Conservation (phyloP, 2,329 filamentous ascomycete species). For the Emydomyces testavorans region DNA sequence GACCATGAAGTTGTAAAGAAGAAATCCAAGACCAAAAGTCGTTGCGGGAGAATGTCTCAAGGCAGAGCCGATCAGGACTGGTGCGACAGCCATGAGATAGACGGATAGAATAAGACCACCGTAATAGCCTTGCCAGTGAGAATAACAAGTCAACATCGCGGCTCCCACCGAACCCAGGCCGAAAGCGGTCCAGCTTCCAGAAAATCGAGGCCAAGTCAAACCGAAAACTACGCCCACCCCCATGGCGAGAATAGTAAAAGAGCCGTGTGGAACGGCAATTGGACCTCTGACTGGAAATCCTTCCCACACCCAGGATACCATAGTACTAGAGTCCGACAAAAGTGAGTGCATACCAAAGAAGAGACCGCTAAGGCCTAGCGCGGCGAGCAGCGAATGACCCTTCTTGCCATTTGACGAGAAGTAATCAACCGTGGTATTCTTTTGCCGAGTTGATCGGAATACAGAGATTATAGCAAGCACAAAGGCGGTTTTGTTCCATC, state of each 20-base stretch:
- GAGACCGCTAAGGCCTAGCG: constrained; percentile 67
- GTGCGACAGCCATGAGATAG: constrained; percentile 71
- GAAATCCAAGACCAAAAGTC: constrained; percentile 78
- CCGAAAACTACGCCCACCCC: constrained; percentile 65
- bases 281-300: constrained; percentile 86
- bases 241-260: constrained; percentile 78
- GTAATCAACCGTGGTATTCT: constrained; percentile 42
- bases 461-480: constrained; percentile 63
- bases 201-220: constrained; percentile 58
- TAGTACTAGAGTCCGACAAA: constrained; percentile 92
- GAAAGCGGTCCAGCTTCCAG: constrained; percentile 68
- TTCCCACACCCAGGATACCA: constrained; percentile 98
- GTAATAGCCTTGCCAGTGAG: constrained; percentile 81
- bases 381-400: constrained; percentile 59
- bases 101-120: constrained; percentile 63
- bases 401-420: constrained; percentile 44
- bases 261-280: constrained; percentile 78
- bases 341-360: constrained; percentile 86
- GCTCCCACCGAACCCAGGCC: constrained; percentile 69
- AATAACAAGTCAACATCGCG: constrained; percentile 60
- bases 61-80: constrained; percentile 63
- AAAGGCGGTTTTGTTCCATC: constrained; percentile 79
- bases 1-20: constrained; percentile 85
- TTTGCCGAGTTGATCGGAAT: constrained; percentile 59
- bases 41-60: constrained; percentile 63